Conservation (phyloP, 148 eudicot species). For the Simmondsia chinensis region DNA sequence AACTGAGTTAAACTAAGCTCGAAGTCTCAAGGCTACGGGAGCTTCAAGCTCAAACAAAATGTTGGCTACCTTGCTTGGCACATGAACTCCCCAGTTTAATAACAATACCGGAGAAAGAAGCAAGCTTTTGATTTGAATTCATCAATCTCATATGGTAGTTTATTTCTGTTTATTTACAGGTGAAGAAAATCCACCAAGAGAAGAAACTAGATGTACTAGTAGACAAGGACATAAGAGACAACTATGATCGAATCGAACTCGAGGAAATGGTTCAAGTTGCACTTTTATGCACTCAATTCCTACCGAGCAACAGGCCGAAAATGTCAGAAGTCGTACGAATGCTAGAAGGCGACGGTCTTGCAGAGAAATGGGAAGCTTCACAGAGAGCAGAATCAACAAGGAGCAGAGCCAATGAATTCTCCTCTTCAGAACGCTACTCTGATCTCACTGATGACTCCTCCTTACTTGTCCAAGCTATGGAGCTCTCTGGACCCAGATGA, state of each 20-base stretch:
- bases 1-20: too few species aligned
- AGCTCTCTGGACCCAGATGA: constrained; percentile 93
- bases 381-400: constrained; percentile 70
- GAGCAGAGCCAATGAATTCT: constrained; percentile 62
- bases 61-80: too few species aligned
- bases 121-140: too few species aligned
- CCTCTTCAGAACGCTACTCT: constrained; percentile 81
- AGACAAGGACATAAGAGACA: constrained; percentile 68
- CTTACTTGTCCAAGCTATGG: constrained; percentile 85
- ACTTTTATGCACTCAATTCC: constrained; percentile 78
- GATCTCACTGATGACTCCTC: constrained; percentile 95
- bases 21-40: too few species aligned
- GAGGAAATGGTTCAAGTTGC: constrained; percentile 96
- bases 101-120: too few species aligned
- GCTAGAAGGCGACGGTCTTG: constrained; percentile 97
- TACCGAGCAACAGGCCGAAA: constrained; percentile 71
- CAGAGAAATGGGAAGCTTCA: constrained; percentile 95
- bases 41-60: too few species aligned
- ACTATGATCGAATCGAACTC: constrained; percentile 68
- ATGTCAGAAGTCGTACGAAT: constrained; percentile 95
- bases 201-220: constrained; percentile 67
- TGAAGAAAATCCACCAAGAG: constrained; percentile 72
- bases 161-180: constrained; percentile 27
- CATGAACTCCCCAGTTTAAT: too few species aligned
- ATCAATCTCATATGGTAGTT: too few species aligned